Base-by-base conservation (phyloP, 2,329 filamentous ascomycete genomes). In the Colletotrichum siamense region DNA sequence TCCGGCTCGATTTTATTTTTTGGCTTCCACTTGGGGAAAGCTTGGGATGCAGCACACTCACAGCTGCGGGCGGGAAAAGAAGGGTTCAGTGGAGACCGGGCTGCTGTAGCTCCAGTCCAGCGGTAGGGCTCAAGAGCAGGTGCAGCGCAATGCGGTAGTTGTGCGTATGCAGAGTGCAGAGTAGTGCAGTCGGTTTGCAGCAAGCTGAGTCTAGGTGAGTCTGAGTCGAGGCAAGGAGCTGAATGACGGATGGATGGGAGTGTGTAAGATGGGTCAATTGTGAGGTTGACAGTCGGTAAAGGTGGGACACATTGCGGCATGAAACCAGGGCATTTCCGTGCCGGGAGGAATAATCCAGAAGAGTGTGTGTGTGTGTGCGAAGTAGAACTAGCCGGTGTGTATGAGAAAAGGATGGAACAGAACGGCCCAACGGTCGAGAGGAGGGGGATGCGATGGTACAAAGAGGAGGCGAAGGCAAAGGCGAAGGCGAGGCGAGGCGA, bases 101-200 rank as follows among this genome's bases (percentile, higher is more conserved):
- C 30, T 63, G 73, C 69, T 63, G 73, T 57, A 66, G 73, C 69
- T 72, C 69, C 55, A 73, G 69, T 72, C 63, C 55, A 73, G 69
- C 44, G 66, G 39, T 44, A 74, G n/a, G 67, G 71, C 57, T 71
- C 59, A 30, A 49, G 22, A 64, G 62, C 24, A 36, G 28, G 22
- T 32, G 39, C 63, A 49, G n/a, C 44, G 44, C 10, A 52, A 52
- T 52, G 44, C 44, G n/a, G 44, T 52, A 52, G 44, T 52, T 52
- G 44, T 52, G 44, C 44, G 44, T 52, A 52, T 52, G 44, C 44
- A 52, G 44, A 52, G 39, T 52, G 59, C 59, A 49, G 63, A 66
- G 24, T 32, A 28, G 22, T 39, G 49, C 65, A 22, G 65, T 57
- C 36, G 39, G 8, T 26, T 18, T 30, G 24, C 39, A 59, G 34